Conservation (phyloP, 257 asterid species). For the Nicotiana knightiana region DNA sequence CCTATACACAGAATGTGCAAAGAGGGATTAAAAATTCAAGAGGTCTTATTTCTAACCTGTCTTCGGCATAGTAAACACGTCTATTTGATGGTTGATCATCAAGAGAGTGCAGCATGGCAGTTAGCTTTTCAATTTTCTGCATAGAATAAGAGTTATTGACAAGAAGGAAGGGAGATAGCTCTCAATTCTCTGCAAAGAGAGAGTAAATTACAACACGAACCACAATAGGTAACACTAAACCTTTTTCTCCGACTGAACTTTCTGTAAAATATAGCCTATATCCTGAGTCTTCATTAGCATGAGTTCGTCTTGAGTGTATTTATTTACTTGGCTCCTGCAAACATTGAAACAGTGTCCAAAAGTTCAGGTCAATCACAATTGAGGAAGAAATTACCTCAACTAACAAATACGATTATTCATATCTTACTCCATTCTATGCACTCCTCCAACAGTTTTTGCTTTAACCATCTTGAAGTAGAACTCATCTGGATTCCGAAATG, state of each 20-base stretch:
- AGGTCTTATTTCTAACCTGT: slow-evolving; percentile 45
- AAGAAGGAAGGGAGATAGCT: background rate
- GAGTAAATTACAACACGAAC: background rate
- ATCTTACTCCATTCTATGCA: slow-evolving; percentile 68
- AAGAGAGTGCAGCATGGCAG: slow-evolving; percentile 46
- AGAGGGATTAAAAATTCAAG: background rate
- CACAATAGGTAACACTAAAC: slow-evolving; percentile 20
- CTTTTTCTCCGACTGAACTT: slow-evolving; percentile 88
- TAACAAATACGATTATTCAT: background rate
- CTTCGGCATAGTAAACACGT: slow-evolving; percentile 69
- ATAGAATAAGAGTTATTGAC: slow-evolving; percentile 8
- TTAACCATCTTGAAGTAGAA: slow-evolving; percentile 77
- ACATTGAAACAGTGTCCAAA: slow-evolving; percentile 3
- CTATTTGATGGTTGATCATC: slow-evolving; percentile 43
- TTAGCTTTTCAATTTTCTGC: slow-evolving; percentile 79
- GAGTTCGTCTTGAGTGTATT: slow-evolving; percentile 68
- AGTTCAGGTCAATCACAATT: slow-evolving; percentile 11
- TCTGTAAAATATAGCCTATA: slow-evolving; percentile 70
- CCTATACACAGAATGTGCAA: background rate
- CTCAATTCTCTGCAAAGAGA: background rate
- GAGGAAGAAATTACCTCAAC: background rate
- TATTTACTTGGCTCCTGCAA: slow-evolving; percentile 69
- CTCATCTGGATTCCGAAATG: slow-evolving; percentile 86
- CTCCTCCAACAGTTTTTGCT: slow-evolving; percentile 54
- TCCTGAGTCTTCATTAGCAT: slow-evolving; percentile 94